These are phyloP conservation scores for Aureobasidium sp. DNA, from an alignment of 2,329 filamentous ascomycete genomes.

Conservation along the genomic window DNA sequence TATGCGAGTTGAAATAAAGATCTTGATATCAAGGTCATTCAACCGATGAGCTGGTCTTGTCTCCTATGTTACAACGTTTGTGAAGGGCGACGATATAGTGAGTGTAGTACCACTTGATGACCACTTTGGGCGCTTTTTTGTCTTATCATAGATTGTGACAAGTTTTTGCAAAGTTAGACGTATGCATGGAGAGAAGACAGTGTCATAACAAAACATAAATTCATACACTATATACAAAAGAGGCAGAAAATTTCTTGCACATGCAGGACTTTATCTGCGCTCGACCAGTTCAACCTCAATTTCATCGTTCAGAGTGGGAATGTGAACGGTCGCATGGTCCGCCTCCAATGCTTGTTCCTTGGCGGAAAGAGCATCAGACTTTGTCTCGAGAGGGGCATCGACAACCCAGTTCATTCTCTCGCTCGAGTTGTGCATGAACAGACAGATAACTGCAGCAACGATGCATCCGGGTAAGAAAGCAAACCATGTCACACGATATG, in stretches of 20 bases:
- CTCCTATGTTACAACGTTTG: background rate
- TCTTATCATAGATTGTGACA: too few relatives aligned
- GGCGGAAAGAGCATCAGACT: background rate
- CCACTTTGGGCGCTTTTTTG: background rate
- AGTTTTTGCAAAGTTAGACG: too few relatives aligned
- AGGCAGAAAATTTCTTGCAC: background rate
- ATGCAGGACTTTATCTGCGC: background rate
- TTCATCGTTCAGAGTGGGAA: background rate
- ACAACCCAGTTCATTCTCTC: slow-evolving; percentile 13
- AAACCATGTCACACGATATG: background rate
- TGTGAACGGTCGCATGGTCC: background rate
- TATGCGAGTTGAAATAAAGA: too few relatives aligned
- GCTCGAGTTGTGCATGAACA: background rate
- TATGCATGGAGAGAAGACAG: background rate
- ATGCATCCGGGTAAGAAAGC: background rate
- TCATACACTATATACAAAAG: background rate
- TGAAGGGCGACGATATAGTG: background rate
- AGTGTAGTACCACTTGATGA: background rate
- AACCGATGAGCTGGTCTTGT: background rate
- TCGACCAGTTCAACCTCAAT: background rate
- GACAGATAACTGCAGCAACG: background rate
- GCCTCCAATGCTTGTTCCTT: background rate
- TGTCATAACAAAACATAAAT: slow-evolving; percentile 2
- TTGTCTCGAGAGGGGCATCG: background rate
- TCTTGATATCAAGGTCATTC: background rate